These are phyloP conservation scores for Citrullus amarus DNA, from an alignment of 306 rosid genomes.

Conservation along the genomic window DNA sequence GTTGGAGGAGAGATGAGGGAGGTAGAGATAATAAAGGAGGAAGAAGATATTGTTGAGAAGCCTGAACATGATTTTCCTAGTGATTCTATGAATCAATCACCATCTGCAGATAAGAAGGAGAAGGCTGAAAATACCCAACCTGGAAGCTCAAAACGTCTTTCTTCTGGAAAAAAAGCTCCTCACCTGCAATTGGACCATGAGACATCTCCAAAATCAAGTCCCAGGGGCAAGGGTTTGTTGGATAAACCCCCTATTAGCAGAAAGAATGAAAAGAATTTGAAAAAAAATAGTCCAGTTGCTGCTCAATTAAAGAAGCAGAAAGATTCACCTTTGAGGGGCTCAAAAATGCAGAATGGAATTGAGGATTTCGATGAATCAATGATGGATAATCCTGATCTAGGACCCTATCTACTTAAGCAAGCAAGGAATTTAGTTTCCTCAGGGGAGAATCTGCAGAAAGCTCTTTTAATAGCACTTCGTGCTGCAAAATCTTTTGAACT, in stretches of 20 bases:
- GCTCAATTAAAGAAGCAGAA: conserved; percentile 21
- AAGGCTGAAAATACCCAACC: conserved; percentile 31
- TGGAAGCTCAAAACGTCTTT: conserved; percentile 32
- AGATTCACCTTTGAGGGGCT: conserved; percentile 29
- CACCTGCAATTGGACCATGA: conserved; percentile 15
- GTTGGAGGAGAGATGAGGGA: conserved; percentile 94
- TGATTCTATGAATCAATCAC: conserved; percentile 32
- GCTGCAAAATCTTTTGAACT: conserved; percentile 57
- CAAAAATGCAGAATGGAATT: conserved; percentile 19
- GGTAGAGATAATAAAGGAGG: conserved; percentile 92
- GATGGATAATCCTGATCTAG: conserved; percentile 45
- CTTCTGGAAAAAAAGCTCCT: conserved; percentile 25
- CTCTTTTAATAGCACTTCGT: conserved; percentile 69
- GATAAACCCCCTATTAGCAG: conserved; percentile 44
- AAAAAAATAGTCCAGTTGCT: conserved; percentile 30
- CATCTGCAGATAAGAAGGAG: conserved; percentile 33
- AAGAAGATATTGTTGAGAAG: conserved; percentile 34
- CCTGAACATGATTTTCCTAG: conserved; percentile 27
- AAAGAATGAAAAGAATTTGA: conserved; percentile 28
- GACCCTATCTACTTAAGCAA: conserved; percentile 63
- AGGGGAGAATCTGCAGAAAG: conserved; percentile 51
- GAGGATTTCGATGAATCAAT: conserved; percentile 18
- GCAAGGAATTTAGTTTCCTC: conserved; percentile 69
- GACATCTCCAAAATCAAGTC: conserved; percentile 25
- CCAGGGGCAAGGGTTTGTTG: conserved; percentile 27